Percentiles rank a stretch among this genome's conserved stretches.
These are phyloP conservation scores for Aspergillus intermedius DNA, from an alignment of 2,329 filamentous ascomycete species.

Conservation along the genomic window DNA sequence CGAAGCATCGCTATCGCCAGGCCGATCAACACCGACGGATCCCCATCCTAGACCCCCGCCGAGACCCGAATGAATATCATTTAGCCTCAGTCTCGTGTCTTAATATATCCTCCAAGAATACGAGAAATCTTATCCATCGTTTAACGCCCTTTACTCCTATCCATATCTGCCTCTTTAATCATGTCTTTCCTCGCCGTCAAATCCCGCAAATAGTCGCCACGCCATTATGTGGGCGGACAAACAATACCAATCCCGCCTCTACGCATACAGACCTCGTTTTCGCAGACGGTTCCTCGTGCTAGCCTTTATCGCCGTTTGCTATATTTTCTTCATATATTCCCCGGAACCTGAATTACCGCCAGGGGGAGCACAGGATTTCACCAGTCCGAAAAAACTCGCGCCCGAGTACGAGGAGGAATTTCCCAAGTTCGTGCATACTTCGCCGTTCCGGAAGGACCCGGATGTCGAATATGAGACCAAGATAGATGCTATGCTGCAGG, in stretches of 20 bases:
- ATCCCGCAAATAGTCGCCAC: no score
- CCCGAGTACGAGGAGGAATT: slow-evolving; percentile 11
- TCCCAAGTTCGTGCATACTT: slow-evolving; percentile 23
- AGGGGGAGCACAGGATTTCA: slow-evolving; percentile 2
- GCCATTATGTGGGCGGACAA: neutral
- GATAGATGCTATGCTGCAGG: slow-evolving; percentile 14
- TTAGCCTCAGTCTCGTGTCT: neutral
- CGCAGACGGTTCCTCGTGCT: neutral
- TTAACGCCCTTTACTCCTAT: no score
- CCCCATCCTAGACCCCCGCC: neutral
- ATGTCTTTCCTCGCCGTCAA: no score
- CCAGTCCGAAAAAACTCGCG: slow-evolving; percentile 3
- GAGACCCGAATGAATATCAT: neutral
- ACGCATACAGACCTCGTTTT: neutral
- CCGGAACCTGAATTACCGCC: neutral
- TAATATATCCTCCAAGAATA: no score
- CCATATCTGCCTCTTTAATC: no score
- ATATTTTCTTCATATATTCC: neutral
- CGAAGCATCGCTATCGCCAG: no score
- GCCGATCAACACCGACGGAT: neutral
- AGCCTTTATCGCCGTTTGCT: neutral
- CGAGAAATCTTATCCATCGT: no score
- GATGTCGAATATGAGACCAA: slow-evolving; percentile 22
- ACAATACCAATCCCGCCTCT: neutral
- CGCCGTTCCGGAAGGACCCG: slow-evolving; percentile 21